Conservation (phyloP, 2,329 filamentous ascomycete genomes). For the Talaromyces amestolkiae region DNA sequence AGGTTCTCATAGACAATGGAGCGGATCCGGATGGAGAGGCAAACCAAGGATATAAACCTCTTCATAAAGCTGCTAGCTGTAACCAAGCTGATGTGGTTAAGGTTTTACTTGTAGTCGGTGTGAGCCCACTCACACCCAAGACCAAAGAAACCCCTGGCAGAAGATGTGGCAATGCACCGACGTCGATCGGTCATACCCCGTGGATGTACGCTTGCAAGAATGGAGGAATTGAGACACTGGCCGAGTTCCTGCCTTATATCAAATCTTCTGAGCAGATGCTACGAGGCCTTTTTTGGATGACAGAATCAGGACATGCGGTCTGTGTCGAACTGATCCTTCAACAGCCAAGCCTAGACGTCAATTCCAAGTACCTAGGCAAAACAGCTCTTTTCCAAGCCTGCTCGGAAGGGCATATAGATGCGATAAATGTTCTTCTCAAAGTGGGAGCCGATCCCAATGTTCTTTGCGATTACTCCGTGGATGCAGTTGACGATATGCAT, state of each 20-base stretch:
- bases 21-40: slow-evolving; percentile 20
- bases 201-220: slow-evolving; percentile 5
- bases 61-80: slow-evolving; percentile 23
- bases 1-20: slow-evolving; percentile 21
- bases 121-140: slow-evolving; percentile 21
- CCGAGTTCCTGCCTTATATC: slow-evolving; percentile 9
- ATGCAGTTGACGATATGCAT: too few relatives aligned
- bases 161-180: slow-evolving; percentile 3
- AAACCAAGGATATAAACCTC: slow-evolving; percentile 20
- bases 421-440: slow-evolving; percentile 9
- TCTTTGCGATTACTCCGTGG: neutral
- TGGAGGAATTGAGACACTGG: neutral
- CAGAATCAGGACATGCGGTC: neutral
- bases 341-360: slow-evolving; percentile 1
- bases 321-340: slow-evolving; percentile 2
- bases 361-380: neutral
- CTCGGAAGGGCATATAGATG: neutral
- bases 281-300: slow-evolving; percentile 3
- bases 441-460: slow-evolving; percentile 11
- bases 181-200: slow-evolving; percentile 5
- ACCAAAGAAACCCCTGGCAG: slow-evolving; percentile 5
- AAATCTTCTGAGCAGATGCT: neutral
- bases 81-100: slow-evolving; percentile 22
- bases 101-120: slow-evolving; percentile 22
- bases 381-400: slow-evolving; percentile 8